phyloP scores from a whole-genome alignment of 169 alveolate genomes.

The Babesia ovata region DNA sequence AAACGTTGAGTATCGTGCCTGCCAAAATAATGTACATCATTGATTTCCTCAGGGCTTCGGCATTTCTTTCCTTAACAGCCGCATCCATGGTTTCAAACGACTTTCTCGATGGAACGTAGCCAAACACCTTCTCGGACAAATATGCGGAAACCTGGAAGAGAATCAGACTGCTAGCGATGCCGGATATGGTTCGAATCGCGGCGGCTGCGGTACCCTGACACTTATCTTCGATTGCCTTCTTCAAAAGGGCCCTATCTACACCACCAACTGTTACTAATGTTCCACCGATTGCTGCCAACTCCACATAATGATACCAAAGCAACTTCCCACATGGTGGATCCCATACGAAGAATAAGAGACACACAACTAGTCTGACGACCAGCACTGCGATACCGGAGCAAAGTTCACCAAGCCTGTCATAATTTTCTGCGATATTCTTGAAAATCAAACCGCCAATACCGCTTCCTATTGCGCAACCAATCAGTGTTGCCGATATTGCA shows the following conservation, averaged over 20 bases:
- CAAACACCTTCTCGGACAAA: too few relatives aligned
- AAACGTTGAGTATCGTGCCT: too few relatives aligned
- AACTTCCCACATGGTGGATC: too few relatives aligned
- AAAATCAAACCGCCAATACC: constrained; percentile 86
- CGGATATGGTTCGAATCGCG: too few relatives aligned
- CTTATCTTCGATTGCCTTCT: too few relatives aligned
- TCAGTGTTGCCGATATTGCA: constrained; percentile 77
- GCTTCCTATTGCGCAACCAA: constrained; percentile 88
- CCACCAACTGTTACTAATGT: constrained; percentile 87
- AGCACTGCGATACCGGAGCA: not conserved
- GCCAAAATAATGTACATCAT: too few relatives aligned
- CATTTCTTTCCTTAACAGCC: not conserved
- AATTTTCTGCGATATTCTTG: constrained; percentile 76
- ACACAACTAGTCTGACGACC: not conserved
- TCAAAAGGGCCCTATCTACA: too few relatives aligned
- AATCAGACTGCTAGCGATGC: too few relatives aligned
- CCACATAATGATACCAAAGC: constrained; percentile 45
- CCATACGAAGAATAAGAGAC: not conserved
- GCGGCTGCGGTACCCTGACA: too few relatives aligned
- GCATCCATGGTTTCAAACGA: not conserved
- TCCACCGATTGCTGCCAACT: constrained; percentile 81
- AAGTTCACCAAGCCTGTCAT: not conserved
- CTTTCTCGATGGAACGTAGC: too few relatives aligned
- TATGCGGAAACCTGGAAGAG: too few relatives aligned
- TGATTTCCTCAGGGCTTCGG: too few relatives aligned